A percentile compares a stretch with the other conserved stretches of the same genome.
phyloP scores from a whole-genome alignment of 805 yeast species.

The Starmerella apicola region DNA sequence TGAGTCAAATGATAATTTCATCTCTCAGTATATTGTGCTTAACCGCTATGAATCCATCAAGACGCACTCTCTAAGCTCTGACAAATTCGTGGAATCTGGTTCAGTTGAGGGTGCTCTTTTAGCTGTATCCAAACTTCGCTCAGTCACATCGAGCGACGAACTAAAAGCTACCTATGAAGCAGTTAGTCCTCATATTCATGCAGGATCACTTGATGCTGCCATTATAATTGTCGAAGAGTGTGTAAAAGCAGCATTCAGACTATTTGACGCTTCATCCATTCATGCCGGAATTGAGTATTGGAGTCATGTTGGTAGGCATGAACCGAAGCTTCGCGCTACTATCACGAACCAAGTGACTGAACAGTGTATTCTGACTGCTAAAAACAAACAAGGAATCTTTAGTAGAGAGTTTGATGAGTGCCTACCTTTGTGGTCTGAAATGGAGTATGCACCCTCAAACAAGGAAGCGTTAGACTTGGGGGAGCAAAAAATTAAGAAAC shows the following conservation, averaged over 20 bases:
- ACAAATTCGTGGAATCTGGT: background rate
- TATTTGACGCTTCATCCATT: constrained; percentile 48
- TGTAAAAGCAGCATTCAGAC: constrained; percentile 49
- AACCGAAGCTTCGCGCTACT: constrained; percentile 44
- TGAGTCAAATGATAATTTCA: constrained; percentile 31
- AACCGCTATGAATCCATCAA: constrained; percentile 4
- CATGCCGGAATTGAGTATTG: constrained; percentile 62
- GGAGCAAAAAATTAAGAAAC: constrained; percentile 37
- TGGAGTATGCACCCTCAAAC: constrained; percentile 86
- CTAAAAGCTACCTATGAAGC: constrained; percentile 4
- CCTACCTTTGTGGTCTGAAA: constrained; percentile 50
- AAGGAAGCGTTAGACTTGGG: constrained; percentile 42
- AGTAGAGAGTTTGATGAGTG: constrained; percentile 41
- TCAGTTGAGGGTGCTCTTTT: background rate
- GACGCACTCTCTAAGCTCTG: too few relatives aligned
- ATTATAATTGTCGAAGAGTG: constrained; percentile 19
- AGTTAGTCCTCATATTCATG: constrained; percentile 6
- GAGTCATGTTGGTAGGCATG: constrained; percentile 63
- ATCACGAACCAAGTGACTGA: constrained; percentile 56
- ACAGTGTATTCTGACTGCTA: constrained; percentile 57
- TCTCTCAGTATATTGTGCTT: constrained; percentile 14
- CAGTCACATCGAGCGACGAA: constrained; percentile 1
- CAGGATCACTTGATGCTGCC: constrained; percentile 2
- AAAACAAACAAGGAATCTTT: constrained; percentile 50
- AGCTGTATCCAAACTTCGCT: background rate